Evolutionary conservation across 1,284 basidiomycete species (phyloP).

Genomic region (Papiliotrema flavescens): DNA sequence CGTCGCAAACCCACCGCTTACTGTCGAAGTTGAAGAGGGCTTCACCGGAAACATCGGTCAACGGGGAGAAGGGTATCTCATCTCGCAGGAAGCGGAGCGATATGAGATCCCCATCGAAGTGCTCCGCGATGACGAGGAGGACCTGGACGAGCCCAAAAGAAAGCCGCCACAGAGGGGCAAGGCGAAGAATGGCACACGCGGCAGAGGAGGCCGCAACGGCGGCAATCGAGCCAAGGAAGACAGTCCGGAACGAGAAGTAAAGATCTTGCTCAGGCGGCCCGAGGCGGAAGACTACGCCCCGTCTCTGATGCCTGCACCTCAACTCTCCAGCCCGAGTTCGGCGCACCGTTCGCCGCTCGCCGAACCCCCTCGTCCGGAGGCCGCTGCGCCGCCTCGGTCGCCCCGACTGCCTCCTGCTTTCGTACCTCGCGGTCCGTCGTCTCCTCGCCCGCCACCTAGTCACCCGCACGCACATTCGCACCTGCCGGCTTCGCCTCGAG

Average conservation of each 20-base stretch:
- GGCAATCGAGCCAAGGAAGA: constrained; percentile 10
- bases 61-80: constrained; percentile 38
- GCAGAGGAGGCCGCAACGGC: constrained; percentile 9
- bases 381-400: not conserved
- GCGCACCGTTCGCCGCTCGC: constrained; percentile 1
- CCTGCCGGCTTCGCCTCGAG: no score
- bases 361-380: not conserved
- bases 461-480: no score
- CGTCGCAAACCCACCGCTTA: constrained; percentile 41
- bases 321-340: constrained; percentile 1
- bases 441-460: not conserved
- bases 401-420: not conserved
- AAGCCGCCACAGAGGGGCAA: not conserved
- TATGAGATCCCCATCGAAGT: constrained; percentile 42
- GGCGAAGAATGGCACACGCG: constrained; percentile 5
- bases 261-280: constrained; percentile 40
- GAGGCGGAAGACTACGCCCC: not conserved
- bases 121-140: constrained; percentile 41
- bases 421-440: not conserved
- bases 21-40: constrained; percentile 32
- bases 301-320: constrained; percentile 2
- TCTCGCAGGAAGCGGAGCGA: constrained; percentile 40
- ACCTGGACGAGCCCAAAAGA: constrained; percentile 6
- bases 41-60: constrained; percentile 18
- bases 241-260: constrained; percentile 32